Conservation (phyloP, 2,329 filamentous ascomycete genomes). For the Teratosphaeriaceae sp. region DNA sequence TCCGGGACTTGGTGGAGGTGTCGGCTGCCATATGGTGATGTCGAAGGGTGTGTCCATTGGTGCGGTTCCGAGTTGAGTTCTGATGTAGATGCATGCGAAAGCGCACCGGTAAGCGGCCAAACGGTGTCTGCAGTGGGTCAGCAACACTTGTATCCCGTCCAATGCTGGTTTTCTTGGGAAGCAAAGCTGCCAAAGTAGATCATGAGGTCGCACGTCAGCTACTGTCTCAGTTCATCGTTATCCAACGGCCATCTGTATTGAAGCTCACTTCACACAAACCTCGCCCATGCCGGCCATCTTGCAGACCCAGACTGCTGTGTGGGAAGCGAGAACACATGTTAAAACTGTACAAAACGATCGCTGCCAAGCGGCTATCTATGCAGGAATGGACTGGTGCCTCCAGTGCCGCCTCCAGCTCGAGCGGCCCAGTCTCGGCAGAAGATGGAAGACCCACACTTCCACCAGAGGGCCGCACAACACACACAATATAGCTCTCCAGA, state of each 20-base stretch:
- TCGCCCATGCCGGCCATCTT: not conserved
- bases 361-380: not conserved
- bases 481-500: too few species aligned
- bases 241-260: too few species aligned
- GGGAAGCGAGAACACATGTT: not conserved
- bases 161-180: too few species aligned
- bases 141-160: not conserved
- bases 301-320: not conserved
- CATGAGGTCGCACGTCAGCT: too few species aligned
- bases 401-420: not conserved
- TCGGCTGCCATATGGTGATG: slow-evolving; percentile 13
- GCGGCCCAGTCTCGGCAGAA: not conserved
- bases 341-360: not conserved
- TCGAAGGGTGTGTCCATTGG: slow-evolving; percentile 17
- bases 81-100: not conserved
- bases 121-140: too few species aligned
- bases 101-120: too few species aligned
- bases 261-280: not conserved
- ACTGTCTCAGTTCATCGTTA: too few species aligned
- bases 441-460: not conserved
- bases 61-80: not conserved
- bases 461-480: not conserved
- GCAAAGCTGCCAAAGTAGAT: too few species aligned
- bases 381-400: not conserved
- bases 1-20: slow-evolving; percentile 8